Base-by-base conservation (phyloP, 805 yeast genomes). In the Starmerella bombicola region DNA sequence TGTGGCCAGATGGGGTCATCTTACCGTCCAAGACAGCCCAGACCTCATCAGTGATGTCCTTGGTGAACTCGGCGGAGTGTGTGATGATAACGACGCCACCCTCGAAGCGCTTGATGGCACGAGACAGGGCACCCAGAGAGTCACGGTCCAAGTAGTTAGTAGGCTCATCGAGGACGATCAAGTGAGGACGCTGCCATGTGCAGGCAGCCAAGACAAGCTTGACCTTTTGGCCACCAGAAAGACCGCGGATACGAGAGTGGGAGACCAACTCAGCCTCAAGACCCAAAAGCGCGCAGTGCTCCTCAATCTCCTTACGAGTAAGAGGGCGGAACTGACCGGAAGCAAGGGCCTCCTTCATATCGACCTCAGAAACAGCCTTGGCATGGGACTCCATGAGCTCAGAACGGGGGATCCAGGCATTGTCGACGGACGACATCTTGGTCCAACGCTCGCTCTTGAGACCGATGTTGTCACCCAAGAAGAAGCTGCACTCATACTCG, bases 201-300 rank as follows among this genome's bases (percentile, higher is more conserved):
- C 97, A 84, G 70, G 97, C 98, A 70, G 99, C 99, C 63, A 91
- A 74, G 63, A 91, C 98, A 67, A 91, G 81, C 75, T 91, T 91
- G 71, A 91, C 98, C 80, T 91, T 91, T 78, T 91, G 98, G 76
- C 98, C 98, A 80, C 98, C 98, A 59, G 98, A 91, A 64, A 91
- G 78, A 82, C 98, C 97, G 77, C 96, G 86, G 70, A 91, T 91
- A 77, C 96, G 88, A 58, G 98, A 86, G 79, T 91, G 99, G 49
- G 98, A 83, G 69, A 91, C 98, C 71, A 91, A 79, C 76, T 91
- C 98, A 62, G 97, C 78, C 56, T 91, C 98, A 66, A 91, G 76
- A 74, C 98, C 98, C 71, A 91, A 75, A 88, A 85, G 81, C 58
- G 86, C 76, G 76, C 98, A 91, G 75, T 91, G 98, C 63, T 77